Evolutionary conservation across 352 stramenopile genomes (phyloP).

Genomic region (Plasmopara halstedii): DNA sequence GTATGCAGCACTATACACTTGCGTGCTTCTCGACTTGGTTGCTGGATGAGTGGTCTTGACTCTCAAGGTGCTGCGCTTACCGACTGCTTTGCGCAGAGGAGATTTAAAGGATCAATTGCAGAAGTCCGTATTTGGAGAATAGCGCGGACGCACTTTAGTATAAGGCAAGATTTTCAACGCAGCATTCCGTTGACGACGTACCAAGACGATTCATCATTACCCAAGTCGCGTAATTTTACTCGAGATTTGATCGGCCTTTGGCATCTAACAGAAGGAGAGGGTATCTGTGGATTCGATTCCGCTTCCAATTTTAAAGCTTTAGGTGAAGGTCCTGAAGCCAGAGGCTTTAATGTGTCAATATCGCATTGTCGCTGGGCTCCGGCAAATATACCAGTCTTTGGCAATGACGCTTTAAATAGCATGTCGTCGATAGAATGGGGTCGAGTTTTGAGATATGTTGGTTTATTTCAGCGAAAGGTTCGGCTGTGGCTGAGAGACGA

Average conservation of each 20-base stretch:
- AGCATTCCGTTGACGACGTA: constrained; percentile 36
- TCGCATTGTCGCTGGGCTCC: constrained; percentile 60
- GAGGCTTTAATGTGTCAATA: constrained; percentile 36
- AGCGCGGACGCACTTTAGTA: constrained; percentile 28
- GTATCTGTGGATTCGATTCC: constrained; percentile 47
- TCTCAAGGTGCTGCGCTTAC: constrained; percentile 25
- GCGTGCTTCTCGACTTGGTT: constrained; percentile 50
- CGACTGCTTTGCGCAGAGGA: constrained; percentile 35
- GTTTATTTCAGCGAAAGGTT: constrained; percentile 33
- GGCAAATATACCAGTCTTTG: constrained; percentile 54
- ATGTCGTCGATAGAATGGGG: constrained; percentile 27
- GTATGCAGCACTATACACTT: constrained; percentile 42
- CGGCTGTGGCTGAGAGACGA: constrained; percentile 17
- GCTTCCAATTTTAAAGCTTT: constrained; percentile 11
- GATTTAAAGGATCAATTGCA: constrained; percentile 65
- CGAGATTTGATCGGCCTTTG: constrained; percentile 43
- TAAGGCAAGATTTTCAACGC: constrained; percentile 56
- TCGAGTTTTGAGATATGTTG: constrained; percentile 18
- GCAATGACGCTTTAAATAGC: constrained; percentile 26
- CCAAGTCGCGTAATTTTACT: constrained; percentile 12
- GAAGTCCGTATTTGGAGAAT: constrained; percentile 71
- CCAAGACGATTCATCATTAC: constrained; percentile 3
- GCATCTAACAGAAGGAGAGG: constrained; percentile 74
- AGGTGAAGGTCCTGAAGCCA: constrained; percentile 10
- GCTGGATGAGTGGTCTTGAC: constrained; percentile 55